Percentiles rank a stretch among this genome's conserved stretches.
These are phyloP conservation scores for Pisolithus marmoratus DNA, from an alignment of 768 basidiomycete species.

Conservation along the genomic window DNA sequence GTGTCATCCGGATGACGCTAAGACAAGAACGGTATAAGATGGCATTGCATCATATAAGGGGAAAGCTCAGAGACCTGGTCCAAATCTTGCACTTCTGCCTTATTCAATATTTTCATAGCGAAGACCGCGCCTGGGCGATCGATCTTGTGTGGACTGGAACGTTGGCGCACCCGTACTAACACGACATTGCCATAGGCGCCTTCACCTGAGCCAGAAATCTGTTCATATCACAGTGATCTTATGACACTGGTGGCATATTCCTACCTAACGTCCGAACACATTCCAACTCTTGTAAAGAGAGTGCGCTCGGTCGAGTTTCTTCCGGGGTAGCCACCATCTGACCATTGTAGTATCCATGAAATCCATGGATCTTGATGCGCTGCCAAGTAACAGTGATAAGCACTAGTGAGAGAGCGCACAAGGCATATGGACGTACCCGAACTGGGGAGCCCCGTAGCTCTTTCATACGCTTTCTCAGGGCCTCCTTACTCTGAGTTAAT, in stretches of 20 bases:
- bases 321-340: slow-evolving; percentile 19
- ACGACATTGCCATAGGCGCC: slow-evolving; percentile 40
- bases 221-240: slow-evolving; percentile 2
- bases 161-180: slow-evolving; percentile 32
- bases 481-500: background rate
- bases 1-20: slow-evolving; percentile 26
- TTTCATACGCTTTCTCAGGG: background rate
- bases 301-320: slow-evolving; percentile 32
- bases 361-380: slow-evolving; percentile 8
- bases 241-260: background rate
- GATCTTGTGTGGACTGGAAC: slow-evolving; percentile 21
- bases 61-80: slow-evolving; percentile 21
- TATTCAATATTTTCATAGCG: slow-evolving; percentile 41
- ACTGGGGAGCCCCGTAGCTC: background rate
- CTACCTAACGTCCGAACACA: slow-evolving; percentile 38
- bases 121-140: slow-evolving; percentile 35
- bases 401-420: background rate
- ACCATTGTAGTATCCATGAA: slow-evolving; percentile 8
- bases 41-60: background rate
- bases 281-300: slow-evolving; percentile 36
- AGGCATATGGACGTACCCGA: background rate
- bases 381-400: slow-evolving; percentile 7
- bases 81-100: slow-evolving; percentile 28
- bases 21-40: background rate
- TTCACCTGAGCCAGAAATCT: slow-evolving; percentile 24